phyloP scores from a whole-genome alignment of 805 yeast genomes.

The Sugiyamaella chiloensis region DNA sequence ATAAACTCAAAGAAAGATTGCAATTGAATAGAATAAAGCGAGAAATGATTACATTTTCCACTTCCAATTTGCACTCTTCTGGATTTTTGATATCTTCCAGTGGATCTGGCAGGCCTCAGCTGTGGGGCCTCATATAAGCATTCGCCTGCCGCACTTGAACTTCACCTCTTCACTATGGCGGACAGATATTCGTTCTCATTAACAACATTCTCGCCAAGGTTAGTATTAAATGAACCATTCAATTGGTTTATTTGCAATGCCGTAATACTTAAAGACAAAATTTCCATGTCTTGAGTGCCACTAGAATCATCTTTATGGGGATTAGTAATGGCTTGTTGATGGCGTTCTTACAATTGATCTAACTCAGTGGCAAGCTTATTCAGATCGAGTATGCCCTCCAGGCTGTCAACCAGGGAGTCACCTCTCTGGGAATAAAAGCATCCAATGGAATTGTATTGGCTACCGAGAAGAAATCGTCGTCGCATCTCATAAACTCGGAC shows the following conservation, averaged over 20 bases:
- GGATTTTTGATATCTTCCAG: no score
- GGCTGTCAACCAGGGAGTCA: conserved; percentile 97
- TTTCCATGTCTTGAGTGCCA: conserved; percentile 7
- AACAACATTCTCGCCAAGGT: conserved; percentile 97
- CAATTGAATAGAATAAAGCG: no score
- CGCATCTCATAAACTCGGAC: conserved; percentile 71
- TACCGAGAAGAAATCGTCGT: conserved; percentile 86
- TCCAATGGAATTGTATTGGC: conserved; percentile 96
- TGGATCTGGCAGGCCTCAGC: no score
- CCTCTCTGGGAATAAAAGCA: conserved; percentile 90
- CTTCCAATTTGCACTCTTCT: no score
- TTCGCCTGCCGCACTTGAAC: no score
- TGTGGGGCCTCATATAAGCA: no score
- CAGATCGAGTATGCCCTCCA: conserved; percentile 97
- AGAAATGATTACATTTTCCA: no score
- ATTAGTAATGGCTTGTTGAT: neutral
- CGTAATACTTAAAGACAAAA: no score
- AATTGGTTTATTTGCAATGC: no score
- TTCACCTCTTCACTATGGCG: no score
- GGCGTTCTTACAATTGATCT: no score
- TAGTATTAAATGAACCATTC: conserved; percentile 35
- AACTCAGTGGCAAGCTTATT: conserved; percentile 82
- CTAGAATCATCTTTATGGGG: neutral
- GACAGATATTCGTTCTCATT: conserved; percentile 97
- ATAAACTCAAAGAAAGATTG: no score